Base-by-base conservation (phyloP, 164 flowering plant genomes). In the Sextonia rubra region DNA sequence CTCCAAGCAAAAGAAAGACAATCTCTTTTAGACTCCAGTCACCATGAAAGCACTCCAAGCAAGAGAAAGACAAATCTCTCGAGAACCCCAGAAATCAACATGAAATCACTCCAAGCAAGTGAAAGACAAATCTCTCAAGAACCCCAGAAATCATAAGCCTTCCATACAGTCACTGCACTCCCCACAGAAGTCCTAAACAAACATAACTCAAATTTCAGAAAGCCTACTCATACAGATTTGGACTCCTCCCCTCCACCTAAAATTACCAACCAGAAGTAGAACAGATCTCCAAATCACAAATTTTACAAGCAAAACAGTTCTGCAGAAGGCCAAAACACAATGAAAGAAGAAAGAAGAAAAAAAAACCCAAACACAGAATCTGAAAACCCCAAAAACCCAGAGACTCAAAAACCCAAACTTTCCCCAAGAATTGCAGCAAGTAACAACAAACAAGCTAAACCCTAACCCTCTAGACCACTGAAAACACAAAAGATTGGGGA, bases 111-210 rank as follows among this genome's bases (percentile, higher is more conserved):
- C 11, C 44, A 52, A 52, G 58, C 17, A 52, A 18, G 14, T 12
- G 58, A 52, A 52, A 14, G 20, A 52, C n/a, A 18, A 30, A 69
- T 52, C 26, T 52, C 25, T 3, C 58, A 60, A 44, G 71, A 55
- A 66, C 23, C 66, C 52, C 47, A 66, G 30, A 65, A 20, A 65
- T 27, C 30, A 30, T 23, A 60, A 77, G 65, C 47, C 52, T 44
- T 26, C 71, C 48, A 27, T 17, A 52, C 18, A 18, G 8, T 49
- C 52, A 44, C 44, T 37, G 44, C 44, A 37, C 44, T 37, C 44
- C 8, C 44, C 44, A 0, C 44, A 0, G 0, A 7, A 24, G 60
- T n/a, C 24, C n/a, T 23, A 18, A 58, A 58, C 23, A 37, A 5
- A 37, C 44, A 37, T 2, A 58, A 58, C 61, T 23, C 23, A 7